A percentile compares a stretch with the other conserved stretches of the same genome.
phyloP scores from a whole-genome alignment of 2,329 filamentous ascomycete genomes.

The Fusarium sublunatum region DNA sequence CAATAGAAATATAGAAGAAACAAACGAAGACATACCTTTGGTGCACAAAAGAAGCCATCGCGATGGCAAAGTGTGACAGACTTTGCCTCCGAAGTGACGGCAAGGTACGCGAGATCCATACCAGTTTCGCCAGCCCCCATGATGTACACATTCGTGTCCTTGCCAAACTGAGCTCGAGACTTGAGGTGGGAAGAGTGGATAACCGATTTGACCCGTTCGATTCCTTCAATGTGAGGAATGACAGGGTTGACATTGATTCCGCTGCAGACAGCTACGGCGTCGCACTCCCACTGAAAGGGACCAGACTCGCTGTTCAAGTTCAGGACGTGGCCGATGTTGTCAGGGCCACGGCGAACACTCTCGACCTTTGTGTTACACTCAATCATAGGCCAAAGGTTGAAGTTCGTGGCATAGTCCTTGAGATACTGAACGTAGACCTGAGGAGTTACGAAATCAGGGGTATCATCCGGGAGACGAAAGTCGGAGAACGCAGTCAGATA shows the following conservation, averaged over 20 bases:
- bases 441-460: constrained; percentile 58
- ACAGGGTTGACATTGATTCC: constrained; percentile 57
- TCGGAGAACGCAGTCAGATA: constrained; percentile 64
- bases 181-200: constrained; percentile 60
- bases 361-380: constrained; percentile 50
- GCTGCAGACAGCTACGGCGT: constrained; percentile 60
- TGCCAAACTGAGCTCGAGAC: constrained; percentile 55
- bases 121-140: constrained; percentile 60
- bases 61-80: constrained; percentile 59
- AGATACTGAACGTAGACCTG: constrained; percentile 58
- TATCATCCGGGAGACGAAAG: constrained; percentile 55
- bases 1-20: accelerated
- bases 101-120: constrained; percentile 59
- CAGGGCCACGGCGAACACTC: constrained; percentile 36
- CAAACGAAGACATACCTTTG: constrained; percentile 50
- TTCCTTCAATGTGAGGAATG: constrained; percentile 54
- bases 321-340: constrained; percentile 26
- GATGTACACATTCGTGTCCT: constrained; percentile 54
- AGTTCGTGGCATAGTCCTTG: constrained; percentile 53
- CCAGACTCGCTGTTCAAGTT: constrained; percentile 15
- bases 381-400: constrained; percentile 54
- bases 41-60: constrained; percentile 59
- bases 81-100: constrained; percentile 56
- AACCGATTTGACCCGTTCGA: constrained; percentile 51
- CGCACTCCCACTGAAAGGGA: constrained; percentile 51